phyloP scores from a whole-genome alignment of 345 rosid genomes.

The Gossypium sturtianum region DNA sequence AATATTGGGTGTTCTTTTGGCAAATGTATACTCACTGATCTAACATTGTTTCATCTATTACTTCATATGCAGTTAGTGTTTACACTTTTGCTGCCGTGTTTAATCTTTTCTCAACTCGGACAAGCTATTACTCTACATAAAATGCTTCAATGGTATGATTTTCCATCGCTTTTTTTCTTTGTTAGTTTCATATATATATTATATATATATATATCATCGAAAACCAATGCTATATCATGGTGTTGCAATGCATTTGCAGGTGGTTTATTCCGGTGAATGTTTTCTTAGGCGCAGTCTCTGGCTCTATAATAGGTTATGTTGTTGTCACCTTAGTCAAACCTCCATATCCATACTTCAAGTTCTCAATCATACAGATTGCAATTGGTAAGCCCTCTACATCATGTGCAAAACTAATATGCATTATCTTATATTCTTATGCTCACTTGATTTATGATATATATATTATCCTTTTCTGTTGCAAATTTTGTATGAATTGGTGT shows the following conservation, averaged over 20 bases:
- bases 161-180: conserved; percentile 4
- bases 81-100: conserved; percentile 92
- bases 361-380: conserved; percentile 79
- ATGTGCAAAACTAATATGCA: not conserved
- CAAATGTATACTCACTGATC: not conserved
- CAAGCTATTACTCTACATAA: conserved; percentile 82
- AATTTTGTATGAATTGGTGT: not conserved
- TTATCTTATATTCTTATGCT: not conserved
- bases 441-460: not conserved
- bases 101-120: conserved; percentile 96
- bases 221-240: not conserved
- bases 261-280: conserved; percentile 98
- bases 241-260: conserved; percentile 36
- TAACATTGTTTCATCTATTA: not conserved
- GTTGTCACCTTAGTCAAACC: conserved; percentile 67
- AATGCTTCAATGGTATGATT: conserved; percentile 71
- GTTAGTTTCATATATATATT: not conserved
- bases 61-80: conserved; percentile 82
- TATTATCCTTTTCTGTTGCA: not conserved
- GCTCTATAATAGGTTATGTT: conserved; percentile 68
- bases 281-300: conserved; percentile 63
- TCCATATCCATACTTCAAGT: conserved; percentile 95
- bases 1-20: too few species aligned
- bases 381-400: conserved; percentile 49
- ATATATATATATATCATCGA: not conserved